Percentiles rank a stretch among this genome's conserved stretches.
Conservation (phyloP, 1,284 basidiomycete species). For the Cutaneotrichosporon mucoides region DNA sequence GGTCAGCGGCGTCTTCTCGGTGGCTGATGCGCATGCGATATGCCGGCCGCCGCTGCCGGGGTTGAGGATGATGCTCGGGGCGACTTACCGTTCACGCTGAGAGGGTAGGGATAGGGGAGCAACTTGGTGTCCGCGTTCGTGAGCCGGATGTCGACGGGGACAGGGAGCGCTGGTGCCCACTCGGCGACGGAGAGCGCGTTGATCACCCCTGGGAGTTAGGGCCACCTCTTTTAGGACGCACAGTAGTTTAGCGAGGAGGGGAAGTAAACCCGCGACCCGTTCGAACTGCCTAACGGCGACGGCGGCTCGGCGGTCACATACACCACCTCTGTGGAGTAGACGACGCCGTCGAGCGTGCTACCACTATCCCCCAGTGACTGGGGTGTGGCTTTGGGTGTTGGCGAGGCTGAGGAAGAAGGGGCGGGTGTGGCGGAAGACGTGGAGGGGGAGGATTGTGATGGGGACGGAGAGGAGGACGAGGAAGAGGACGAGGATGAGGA, state of each 20-base stretch:
- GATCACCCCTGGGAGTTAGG: constrained; percentile 1
- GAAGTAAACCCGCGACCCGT: constrained; percentile 6
- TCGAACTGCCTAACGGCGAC: background rate
- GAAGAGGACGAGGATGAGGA: too few relatives aligned
- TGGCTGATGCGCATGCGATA: too few relatives aligned
- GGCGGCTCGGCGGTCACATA: background rate
- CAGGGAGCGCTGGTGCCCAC: constrained; percentile 9
- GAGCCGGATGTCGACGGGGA: constrained; percentile 4
- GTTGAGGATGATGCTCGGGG: background rate
- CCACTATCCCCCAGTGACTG: background rate
- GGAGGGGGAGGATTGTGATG: too few relatives aligned
- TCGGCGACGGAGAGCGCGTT: background rate
- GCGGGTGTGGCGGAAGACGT: too few relatives aligned
- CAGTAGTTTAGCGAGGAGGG: constrained; percentile 1
- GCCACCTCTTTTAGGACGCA: background rate
- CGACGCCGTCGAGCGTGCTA: background rate
- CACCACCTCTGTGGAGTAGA: background rate
- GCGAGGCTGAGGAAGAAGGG: too few relatives aligned
- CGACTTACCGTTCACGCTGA: background rate
- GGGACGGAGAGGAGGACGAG: too few relatives aligned
- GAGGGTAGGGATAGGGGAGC: constrained; percentile 3
- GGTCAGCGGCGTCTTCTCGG: too few relatives aligned
- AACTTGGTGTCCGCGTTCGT: constrained; percentile 4
- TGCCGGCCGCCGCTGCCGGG: background rate
- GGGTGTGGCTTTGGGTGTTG: background rate